Percentiles rank a stretch among this genome's conserved stretches.
Evolutionary conservation across 352 stramenopile genomes (phyloP).

Genomic region (Blastocystis sp.): DNA sequence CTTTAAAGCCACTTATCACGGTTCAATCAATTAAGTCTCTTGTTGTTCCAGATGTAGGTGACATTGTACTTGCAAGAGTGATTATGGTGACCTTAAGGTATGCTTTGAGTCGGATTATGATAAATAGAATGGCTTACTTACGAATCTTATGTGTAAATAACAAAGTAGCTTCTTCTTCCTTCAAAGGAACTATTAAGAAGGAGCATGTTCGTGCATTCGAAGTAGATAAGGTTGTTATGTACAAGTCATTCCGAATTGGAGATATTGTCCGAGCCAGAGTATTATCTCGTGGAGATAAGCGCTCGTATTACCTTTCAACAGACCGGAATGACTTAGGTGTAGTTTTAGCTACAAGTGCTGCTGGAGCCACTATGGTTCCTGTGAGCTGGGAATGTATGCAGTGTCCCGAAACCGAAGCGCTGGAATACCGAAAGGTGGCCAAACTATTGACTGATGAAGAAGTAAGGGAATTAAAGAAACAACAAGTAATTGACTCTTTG

Average conservation of each 20-base stretch:
- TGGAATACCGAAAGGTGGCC: conserved; percentile 63
- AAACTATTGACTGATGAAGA: conserved; percentile 59
- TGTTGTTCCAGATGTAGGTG: conserved; percentile 59
- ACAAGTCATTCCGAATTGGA: conserved; percentile 63
- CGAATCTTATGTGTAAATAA: conserved; percentile 50
- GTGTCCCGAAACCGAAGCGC: conserved; percentile 32
- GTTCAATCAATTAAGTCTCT: conserved; percentile 8
- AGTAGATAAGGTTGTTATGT: conserved; percentile 64
- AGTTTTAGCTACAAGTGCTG: conserved; percentile 46
- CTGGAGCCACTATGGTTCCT: conserved; percentile 49
- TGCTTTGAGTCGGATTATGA: neutral
- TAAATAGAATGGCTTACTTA: conserved; percentile 39
- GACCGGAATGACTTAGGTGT: conserved; percentile 58
- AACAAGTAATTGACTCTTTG: conserved; percentile 32
- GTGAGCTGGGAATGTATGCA: conserved; percentile 66
- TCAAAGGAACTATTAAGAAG: conserved; percentile 60
- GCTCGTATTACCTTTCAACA: conserved; percentile 65
- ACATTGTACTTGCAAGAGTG: conserved; percentile 58
- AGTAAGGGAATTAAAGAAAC: conserved; percentile 48
- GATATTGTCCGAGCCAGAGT: conserved; percentile 61
- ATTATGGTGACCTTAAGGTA: conserved; percentile 35
- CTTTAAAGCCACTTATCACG: neutral
- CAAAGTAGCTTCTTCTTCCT: conserved; percentile 13
- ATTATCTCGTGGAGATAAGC: conserved; percentile 41
- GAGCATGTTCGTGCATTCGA: conserved; percentile 67